Conservation (phyloP, 2,329 filamentous ascomycete genomes). For the Penicillium sp. region DNA sequence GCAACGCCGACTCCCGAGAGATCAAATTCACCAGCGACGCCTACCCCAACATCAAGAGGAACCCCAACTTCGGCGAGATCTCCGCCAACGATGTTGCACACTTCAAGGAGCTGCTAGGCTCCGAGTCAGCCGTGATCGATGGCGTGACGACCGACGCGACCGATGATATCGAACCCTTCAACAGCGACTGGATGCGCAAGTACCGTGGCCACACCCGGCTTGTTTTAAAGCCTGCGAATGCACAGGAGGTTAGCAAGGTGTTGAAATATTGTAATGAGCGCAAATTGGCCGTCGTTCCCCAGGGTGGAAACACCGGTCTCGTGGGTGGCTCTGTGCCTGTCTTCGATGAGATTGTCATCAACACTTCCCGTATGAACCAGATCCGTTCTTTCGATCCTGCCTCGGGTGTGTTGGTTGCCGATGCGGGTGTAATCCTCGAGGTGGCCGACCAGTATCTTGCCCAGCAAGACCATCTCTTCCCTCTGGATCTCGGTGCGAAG, state of each 20-base stretch:
- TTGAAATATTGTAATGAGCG: slow-evolving; percentile 94
- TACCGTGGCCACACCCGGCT: slow-evolving; percentile 86
- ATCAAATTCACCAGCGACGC: slow-evolving; percentile 79
- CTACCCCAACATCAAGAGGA: slow-evolving; percentile 73
- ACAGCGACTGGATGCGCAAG: slow-evolving; percentile 98
- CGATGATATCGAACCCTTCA: slow-evolving; percentile 86
- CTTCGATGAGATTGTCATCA: slow-evolving; percentile 97
- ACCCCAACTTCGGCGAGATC: slow-evolving; percentile 66
- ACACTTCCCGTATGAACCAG: slow-evolving; percentile 81
- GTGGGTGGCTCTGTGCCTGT: slow-evolving; percentile 95
- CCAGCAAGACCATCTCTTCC: slow-evolving; percentile 82
- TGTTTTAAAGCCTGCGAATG: slow-evolving; percentile 78
- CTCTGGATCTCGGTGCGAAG: slow-evolving; percentile 94
- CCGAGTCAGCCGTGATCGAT: slow-evolving; percentile 76
- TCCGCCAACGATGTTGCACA: slow-evolving; percentile 73
- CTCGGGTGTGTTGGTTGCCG: slow-evolving; percentile 82
- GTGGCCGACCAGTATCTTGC: slow-evolving; percentile 80
- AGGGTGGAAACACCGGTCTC: slow-evolving; percentile 94
- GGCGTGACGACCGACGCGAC: slow-evolving; percentile 69
- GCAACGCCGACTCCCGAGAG: slow-evolving; percentile 30
- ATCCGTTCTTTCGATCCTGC: slow-evolving; percentile 91
- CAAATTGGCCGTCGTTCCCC: slow-evolving; percentile 86
- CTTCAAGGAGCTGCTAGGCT: slow-evolving; percentile 78
- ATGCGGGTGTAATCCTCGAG: slow-evolving; percentile 89
- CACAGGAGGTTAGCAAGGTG: slow-evolving; percentile 84